These are phyloP conservation scores for Xylaria longipes DNA, from an alignment of 495 filamentous ascomycete genomes.

Conservation along the genomic window DNA sequence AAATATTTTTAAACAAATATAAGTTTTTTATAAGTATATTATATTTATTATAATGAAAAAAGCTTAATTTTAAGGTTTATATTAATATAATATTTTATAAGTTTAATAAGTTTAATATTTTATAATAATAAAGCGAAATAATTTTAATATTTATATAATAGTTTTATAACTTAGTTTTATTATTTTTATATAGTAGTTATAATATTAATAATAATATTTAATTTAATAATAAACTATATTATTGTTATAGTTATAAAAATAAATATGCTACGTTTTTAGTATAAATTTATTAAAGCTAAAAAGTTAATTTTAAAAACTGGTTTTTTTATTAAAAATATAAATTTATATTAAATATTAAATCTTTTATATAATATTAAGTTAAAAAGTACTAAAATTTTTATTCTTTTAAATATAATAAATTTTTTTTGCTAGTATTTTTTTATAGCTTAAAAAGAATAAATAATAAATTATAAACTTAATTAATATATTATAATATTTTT, in stretches of 20 bases:
- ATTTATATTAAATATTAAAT: too few species aligned
- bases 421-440: neutral
- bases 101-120: neutral
- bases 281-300: neutral
- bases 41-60: neutral
- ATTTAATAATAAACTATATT: neutral
- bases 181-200: neutral
- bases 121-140: neutral
- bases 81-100: neutral
- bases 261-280: neutral
- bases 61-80: neutral
- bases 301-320: neutral
- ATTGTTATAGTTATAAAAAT: neutral
- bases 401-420: neutral
- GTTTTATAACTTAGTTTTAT: neutral
- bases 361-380: neutral
- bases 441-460: neutral
- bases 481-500: too few species aligned
- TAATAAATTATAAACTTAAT: neutral
- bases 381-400: neutral
- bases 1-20: conserved; percentile 2
- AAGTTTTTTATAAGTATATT: neutral
- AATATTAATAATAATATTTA: neutral
- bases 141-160: conserved; percentile 1
- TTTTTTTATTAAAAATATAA: neutral